Base-by-base conservation (phyloP, 345 rosid genomes). In the Noccaea bulbosa region DNA sequence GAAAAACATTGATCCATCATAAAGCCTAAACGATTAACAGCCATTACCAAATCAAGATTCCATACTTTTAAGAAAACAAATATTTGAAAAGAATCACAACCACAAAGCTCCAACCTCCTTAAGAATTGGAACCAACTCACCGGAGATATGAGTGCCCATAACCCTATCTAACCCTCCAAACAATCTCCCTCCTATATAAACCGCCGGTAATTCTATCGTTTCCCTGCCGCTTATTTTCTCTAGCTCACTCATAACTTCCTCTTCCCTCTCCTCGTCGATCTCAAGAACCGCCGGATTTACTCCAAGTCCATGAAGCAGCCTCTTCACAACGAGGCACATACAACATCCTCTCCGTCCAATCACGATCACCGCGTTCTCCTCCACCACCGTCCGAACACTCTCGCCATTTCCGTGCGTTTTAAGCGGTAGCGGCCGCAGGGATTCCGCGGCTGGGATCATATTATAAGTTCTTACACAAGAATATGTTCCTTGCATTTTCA, bases 141-240 rank as follows among this genome's bases (percentile, higher is more conserved):
- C 97, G 0, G 93, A 79, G 55, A 90, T 88, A 81, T 90, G 98
- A 65, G 88, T 77, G 2, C 96, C 77, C 87, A 92, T 88, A 57
- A 92, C 85, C 65, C 78, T 87, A 54, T 93, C 98, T 46, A 93
- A 69, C 39, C 97, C 97, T 45, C 98, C 98, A 39, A 93, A 84
- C 82, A 90, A 56, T 49, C 80, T 83, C 22, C 98, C 98, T 2
- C 98, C 97, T 0, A 93, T 75, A 9, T 84, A 93, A 38, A 93
- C 88, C 44, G 78, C 89, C 37, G 98, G 98, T 48, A 88, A 82
- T 62, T 86, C 84, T 53, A 82, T 51, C 39, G 65, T 64, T 9
- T 51, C 67, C 43, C 41, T 50, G 11, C 72, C 79, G 9, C 71
- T 65, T 45, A 66, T 60, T 54, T 38, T 57, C 65, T 78, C 53